Evolutionary conservation across 495 filamentous ascomycete genomes (phyloP).

Genomic region (Glutinoglossum americanum): DNA sequence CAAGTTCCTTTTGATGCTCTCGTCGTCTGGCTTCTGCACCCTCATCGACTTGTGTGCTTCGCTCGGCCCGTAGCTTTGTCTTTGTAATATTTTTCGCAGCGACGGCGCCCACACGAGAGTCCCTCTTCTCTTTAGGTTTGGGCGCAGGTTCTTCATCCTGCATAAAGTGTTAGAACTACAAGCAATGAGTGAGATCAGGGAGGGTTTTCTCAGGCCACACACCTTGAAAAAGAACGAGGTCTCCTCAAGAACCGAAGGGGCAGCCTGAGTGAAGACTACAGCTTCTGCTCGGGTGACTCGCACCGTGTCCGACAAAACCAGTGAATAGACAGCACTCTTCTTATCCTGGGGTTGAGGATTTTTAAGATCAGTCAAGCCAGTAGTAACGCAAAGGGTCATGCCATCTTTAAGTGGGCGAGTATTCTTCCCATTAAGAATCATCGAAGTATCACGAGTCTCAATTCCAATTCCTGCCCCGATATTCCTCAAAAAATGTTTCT

Average conservation of each 20-base stretch:
- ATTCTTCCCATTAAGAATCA: slow-evolving; percentile 72
- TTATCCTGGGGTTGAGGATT: slow-evolving; percentile 68
- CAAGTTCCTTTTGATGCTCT: slow-evolving; percentile 84
- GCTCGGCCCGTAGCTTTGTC: slow-evolving; percentile 79
- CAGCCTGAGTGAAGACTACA: slow-evolving; percentile 80
- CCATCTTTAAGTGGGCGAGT: slow-evolving; percentile 67
- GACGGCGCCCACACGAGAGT: slow-evolving; percentile 58
- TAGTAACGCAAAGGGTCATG: slow-evolving; percentile 81
- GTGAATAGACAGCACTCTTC: slow-evolving; percentile 66
- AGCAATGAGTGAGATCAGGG: neutral
- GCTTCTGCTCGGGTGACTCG: slow-evolving; percentile 59
- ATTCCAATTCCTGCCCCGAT: slow-evolving; percentile 83
- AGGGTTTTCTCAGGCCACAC: neutral
- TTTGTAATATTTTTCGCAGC: slow-evolving; percentile 84
- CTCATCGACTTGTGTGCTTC: slow-evolving; percentile 65
- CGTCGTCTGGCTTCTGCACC: slow-evolving; percentile 72
- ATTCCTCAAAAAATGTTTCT: slow-evolving; percentile 78
- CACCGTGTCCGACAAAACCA: slow-evolving; percentile 82
- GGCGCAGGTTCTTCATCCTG: slow-evolving; percentile 31
- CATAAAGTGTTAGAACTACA: neutral
- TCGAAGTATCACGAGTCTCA: slow-evolving; percentile 61
- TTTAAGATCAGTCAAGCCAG: slow-evolving; percentile 70
- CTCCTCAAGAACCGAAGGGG: slow-evolving; percentile 70
- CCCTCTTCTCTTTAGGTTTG: slow-evolving; percentile 64
- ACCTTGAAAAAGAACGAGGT: slow-evolving; percentile 93